These are phyloP conservation scores for Stemphylium beticola DNA, from an alignment of 2,329 filamentous ascomycete species.

Conservation along the genomic window DNA sequence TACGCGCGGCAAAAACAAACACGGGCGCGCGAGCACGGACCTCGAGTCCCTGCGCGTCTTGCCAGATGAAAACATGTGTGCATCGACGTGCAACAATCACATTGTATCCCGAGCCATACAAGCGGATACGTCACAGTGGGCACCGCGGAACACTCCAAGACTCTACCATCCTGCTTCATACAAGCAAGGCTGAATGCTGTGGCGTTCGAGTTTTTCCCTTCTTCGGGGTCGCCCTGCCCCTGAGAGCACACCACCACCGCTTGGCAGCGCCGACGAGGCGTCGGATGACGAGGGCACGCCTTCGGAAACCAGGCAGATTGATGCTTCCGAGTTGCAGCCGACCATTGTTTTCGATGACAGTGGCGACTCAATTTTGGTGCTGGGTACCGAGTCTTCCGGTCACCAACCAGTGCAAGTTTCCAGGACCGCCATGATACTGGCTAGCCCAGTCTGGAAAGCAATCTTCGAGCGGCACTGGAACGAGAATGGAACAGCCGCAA, in stretches of 20 bases:
- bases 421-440: conserved; percentile 17
- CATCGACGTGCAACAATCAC: conserved; percentile 6
- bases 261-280: conserved; percentile 1
- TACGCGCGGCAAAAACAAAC: conserved; percentile 2
- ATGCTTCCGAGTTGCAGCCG: conserved; percentile 7
- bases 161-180: neutral
- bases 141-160: neutral
- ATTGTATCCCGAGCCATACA: conserved; percentile 3
- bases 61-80: conserved; percentile 3
- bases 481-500: conserved; percentile 22
- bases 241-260: conserved; percentile 10
- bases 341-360: conserved; percentile 12
- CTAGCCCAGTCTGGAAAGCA: conserved; percentile 27
- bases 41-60: neutral
- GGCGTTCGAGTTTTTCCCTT: conserved; percentile 9
- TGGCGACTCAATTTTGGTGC: conserved; percentile 14
- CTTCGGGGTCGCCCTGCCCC: conserved; percentile 11
- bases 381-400: conserved; percentile 9
- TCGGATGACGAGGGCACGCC: conserved; percentile 4
- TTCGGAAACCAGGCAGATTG: conserved; percentile 2
- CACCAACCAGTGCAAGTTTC: conserved; percentile 21
- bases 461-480: conserved; percentile 22
- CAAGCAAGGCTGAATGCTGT: conserved; percentile 5
- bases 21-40: neutral
- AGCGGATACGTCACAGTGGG: conserved; percentile 5